Evolutionary conservation across 2,329 filamentous ascomycete genomes (phyloP).

Genomic region (Kalmusia sp.): DNA sequence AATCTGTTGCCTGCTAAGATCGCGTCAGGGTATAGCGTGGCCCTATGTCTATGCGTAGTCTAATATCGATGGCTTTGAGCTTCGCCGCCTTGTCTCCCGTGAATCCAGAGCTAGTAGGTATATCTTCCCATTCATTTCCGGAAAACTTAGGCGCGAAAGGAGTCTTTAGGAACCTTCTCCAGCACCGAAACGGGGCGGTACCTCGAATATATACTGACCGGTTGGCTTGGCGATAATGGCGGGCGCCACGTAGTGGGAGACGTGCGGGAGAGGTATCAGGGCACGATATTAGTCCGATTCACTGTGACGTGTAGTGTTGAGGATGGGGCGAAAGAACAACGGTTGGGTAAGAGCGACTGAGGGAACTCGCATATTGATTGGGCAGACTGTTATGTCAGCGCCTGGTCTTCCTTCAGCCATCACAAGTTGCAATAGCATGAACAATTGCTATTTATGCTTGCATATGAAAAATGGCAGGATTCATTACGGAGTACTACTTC

Average conservation of each 20-base stretch:
- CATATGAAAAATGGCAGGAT: no score
- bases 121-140: neutral
- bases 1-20: neutral
- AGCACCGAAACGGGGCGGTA: neutral
- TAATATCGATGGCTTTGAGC: neutral
- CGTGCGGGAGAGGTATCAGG: neutral
- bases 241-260: neutral
- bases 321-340: neutral
- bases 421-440: no score
- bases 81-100: neutral
- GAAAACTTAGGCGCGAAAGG: neutral
- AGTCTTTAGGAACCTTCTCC: neutral
- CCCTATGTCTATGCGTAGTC: neutral
- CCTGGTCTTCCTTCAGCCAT: neutral
- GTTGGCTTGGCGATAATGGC: neutral
- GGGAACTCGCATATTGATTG: neutral
- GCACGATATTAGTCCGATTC: neutral
- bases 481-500: no score
- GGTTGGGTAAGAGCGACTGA: constrained; percentile 6
- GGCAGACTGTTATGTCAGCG: constrained; percentile 2
- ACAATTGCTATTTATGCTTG: no score
- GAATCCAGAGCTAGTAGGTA: neutral
- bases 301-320: neutral
- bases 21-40: neutral
- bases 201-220: constrained; percentile 6